Evolutionary conservation across 805 yeast genomes (phyloP), one percentile per base, ranked within the genome.

Genomic region (Komagataella phaffii): DNA sequence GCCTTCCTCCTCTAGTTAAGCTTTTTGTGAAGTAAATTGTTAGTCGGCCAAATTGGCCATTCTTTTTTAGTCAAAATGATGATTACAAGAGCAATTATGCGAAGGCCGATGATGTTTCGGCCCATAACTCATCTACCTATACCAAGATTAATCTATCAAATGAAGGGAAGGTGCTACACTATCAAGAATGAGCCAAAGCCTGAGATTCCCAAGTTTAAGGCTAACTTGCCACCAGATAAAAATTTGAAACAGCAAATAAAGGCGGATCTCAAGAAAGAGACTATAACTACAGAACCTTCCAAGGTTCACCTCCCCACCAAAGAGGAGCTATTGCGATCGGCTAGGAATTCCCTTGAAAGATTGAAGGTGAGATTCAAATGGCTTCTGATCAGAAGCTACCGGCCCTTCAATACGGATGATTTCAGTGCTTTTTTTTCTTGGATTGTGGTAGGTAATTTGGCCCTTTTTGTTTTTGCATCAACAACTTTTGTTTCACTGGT

Each of bases 381-480:
- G 96, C 63, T 80, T 1, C 65, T 93, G 50, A 85, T 86, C 52
- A 74, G 77, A 50, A 85, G 88, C 10, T n/a, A 14, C 17, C 73
- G 95, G 17, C 96, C 96, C 1, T 87, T 88, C 69, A 90, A 85
- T 62, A 79, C 86, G n/a, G 98, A 93, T 66, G 97, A 91, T 60
- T 76, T 89, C 52, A 78, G 88, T 43, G 98, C 98, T 2, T 74
- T 93, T 55, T 79, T 91, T 53, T 86, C 96, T 6, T 90, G 98
- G 96, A 69, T 93, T 24, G 76, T 93, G 49, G 83, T 93, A 62
- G 95, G 96, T 2, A 91, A 93, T 61, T 82, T 85, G 1, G 64
- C 88, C 7, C 72, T 95, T 68, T 75, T 93, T 51, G 69, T 88
- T 18, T 67, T 90, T 23, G 97, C 91, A 7, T 91, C 99, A 8